Base-by-base conservation (phyloP, 139 green algal species). In the Chlorokybus atmophyticus region DNA sequence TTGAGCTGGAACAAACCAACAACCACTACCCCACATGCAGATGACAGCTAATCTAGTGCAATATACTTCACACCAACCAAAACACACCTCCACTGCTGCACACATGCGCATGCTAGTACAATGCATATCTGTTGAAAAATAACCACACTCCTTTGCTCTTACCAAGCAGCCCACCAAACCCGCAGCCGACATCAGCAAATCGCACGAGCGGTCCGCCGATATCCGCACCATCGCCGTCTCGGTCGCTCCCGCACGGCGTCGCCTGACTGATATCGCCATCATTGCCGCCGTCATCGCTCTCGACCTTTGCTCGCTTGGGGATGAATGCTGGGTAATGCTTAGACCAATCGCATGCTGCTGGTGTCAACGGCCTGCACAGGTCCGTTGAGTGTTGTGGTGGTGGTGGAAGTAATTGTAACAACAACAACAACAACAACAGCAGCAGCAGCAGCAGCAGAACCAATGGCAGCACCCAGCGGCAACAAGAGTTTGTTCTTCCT, bases 171-270 rank as follows among this genome's bases (percentile, higher is more conserved):
- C 91, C 91, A 2, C 91, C 91, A 80, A 97, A 98, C 39, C 91
- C 91, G 61, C 91, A 98, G 27, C 91, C 91, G 0, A 98, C 79
- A 61, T 98, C 91, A 7, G 81, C 82, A 75, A 95, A 94, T 8
- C 62, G 69, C 40, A 70, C 62, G 14, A 35, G 23, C n/a, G 62
- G 35, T 44, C 14, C 10, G 10, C 10, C 35, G 10, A 21, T 44
- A 21, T 14, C 35, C 35, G 35, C 35, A 44, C 14, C 35, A 10
- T 44, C 35, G 35, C 35, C 35, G 3, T 90, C 79, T 26, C 60
- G 31, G 1, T 67, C 59, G 28, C 53, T 32, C 7, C 64, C 55
- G 23, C 65, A 52, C 10, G 25, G 2, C 27, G 14, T 0, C 10
- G 5, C 24, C 49, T 38, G 40, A 32, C 35, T 3, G 42, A 52